Evolutionary conservation across 306 rosid genomes (phyloP).

Genomic region (Astragalus glycyphyllos): DNA sequence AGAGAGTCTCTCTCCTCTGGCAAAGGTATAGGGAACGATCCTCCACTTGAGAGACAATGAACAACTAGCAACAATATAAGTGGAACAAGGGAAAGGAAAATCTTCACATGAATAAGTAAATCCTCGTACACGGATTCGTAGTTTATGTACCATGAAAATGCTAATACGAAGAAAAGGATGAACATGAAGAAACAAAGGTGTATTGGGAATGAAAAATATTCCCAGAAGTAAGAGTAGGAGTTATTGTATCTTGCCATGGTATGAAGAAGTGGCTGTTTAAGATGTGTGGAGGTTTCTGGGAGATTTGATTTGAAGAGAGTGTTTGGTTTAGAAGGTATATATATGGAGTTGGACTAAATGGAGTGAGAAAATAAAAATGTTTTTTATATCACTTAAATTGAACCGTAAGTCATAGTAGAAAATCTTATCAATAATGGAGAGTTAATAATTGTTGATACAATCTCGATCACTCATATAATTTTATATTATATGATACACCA

Average conservation of each 20-base stretch:
- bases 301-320: conserved; percentile 38
- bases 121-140: conserved; percentile 65
- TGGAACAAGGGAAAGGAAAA: conserved; percentile 66
- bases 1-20: conserved; percentile 69
- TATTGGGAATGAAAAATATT: conserved; percentile 61
- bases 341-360: conserved; percentile 31
- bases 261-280: neutral
- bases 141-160: conserved; percentile 77
- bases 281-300: conserved; percentile 34
- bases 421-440: too few species aligned
- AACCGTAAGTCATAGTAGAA: too few species aligned
- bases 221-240: conserved; percentile 49
- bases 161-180: conserved; percentile 59
- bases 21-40: conserved; percentile 48
- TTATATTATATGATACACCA: too few species aligned
- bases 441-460: too few species aligned
- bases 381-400: neutral
- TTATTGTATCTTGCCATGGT: conserved; percentile 59
- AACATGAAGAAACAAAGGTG: conserved; percentile 63
- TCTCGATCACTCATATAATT: too few species aligned
- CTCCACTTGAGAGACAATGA: conserved; percentile 60
- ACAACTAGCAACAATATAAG: conserved; percentile 55
- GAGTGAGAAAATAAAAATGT: neutral
- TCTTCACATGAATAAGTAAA: conserved; percentile 56
- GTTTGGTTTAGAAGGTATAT: conserved; percentile 34